phyloP scores from a whole-genome alignment of 106 monocot species.

The Dendrobium officinale region DNA sequence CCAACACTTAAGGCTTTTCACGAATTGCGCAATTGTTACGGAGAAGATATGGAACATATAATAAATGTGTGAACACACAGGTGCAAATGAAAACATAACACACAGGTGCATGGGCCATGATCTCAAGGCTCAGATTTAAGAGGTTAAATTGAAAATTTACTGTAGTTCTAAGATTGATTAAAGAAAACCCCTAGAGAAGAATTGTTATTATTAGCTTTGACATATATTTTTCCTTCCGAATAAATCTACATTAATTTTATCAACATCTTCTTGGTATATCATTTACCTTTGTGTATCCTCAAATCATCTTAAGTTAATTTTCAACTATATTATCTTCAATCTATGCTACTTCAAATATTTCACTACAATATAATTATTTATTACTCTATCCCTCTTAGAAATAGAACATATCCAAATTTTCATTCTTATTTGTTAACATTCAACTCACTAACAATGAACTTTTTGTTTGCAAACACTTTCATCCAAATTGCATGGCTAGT shows the following conservation, averaged over 20 bases:
- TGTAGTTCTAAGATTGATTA: too few species aligned
- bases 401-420: neutral
- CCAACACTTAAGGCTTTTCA: too few species aligned
- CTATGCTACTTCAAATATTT: neutral
- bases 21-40: too few species aligned
- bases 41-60: neutral
- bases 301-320: neutral
- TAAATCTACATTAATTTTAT: neutral
- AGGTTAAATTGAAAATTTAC: too few species aligned
- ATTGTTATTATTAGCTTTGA: too few species aligned
- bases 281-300: neutral
- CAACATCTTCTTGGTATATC: neutral
- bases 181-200: too few species aligned
- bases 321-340: neutral
- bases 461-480: neutral
- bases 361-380: neutral
- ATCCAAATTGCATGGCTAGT: neutral
- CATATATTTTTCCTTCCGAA: too few species aligned
- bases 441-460: neutral
- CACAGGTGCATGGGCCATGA: neutral
- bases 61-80: neutral
- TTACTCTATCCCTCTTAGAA: neutral
- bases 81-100: neutral
- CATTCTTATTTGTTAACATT: neutral
- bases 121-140: too few species aligned